A percentile compares a stretch with the other conserved stretches of the same genome.
These are phyloP conservation scores for Proliferodiscus dingleyae DNA, from an alignment of 2,329 filamentous ascomycete genomes.

Conservation along the genomic window DNA sequence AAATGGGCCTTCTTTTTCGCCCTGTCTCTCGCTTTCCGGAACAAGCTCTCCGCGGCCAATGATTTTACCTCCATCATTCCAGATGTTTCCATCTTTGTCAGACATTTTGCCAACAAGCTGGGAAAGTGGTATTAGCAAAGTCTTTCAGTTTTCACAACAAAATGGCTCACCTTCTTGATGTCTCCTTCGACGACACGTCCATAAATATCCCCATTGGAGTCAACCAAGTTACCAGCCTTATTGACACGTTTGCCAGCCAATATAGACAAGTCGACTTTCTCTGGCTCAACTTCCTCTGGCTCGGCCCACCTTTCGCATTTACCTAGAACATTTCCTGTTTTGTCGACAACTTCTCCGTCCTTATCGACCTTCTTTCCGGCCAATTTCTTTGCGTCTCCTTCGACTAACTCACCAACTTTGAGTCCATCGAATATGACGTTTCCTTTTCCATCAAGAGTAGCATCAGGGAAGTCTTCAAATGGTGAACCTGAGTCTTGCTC, in stretches of 20 bases:
- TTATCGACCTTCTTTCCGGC: constrained; percentile 62
- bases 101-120: constrained; percentile 61
- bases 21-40: constrained; percentile 59
- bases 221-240: constrained; percentile 61
- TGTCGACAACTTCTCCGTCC: constrained; percentile 65
- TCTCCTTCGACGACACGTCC: constrained; percentile 66
- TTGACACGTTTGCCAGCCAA: constrained; percentile 68
- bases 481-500: constrained; percentile 46
- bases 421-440: constrained; percentile 47
- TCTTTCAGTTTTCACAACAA: no score
- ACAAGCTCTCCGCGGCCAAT: constrained; percentile 65
- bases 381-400: constrained; percentile 60
- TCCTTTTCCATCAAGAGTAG: constrained; percentile 49
- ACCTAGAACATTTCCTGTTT: constrained; percentile 61
- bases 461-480: constrained; percentile 55
- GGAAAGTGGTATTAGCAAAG: neutral
- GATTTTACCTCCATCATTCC: constrained; percentile 67
- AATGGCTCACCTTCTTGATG: constrained; percentile 38
- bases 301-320: constrained; percentile 64
- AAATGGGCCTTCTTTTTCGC: constrained; percentile 62
- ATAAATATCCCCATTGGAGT: constrained; percentile 49
- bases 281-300: constrained; percentile 41
- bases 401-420: constrained; percentile 54
- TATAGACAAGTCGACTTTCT: constrained; percentile 50
- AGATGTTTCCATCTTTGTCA: constrained; percentile 66